A percentile compares a stretch with the other conserved stretches of the same genome.
Evolutionary conservation across 2,329 filamentous ascomycete genomes (phyloP).

Genomic region (Clathrospora elynae): DNA sequence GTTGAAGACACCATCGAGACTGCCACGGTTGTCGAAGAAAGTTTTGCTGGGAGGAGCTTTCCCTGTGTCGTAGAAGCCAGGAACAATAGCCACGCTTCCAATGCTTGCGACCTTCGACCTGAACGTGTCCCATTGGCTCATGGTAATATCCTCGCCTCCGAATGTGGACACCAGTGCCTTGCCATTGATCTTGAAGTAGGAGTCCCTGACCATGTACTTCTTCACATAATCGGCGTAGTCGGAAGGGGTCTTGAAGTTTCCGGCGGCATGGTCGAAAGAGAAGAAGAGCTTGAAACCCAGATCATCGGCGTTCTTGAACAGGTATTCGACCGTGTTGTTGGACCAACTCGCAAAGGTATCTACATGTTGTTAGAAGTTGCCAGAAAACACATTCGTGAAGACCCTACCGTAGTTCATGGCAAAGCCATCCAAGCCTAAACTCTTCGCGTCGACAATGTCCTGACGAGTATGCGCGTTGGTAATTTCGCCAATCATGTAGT

Average conservation of each 20-base stretch:
- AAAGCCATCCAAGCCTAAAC: conserved; percentile 44
- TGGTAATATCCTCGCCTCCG: conserved; percentile 30
- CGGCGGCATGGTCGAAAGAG: conserved; percentile 43
- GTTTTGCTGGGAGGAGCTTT: conserved; percentile 17
- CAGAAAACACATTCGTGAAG: background rate
- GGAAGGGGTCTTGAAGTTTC: conserved; percentile 26
- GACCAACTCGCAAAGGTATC: conserved; percentile 31
- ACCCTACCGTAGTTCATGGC: conserved; percentile 40
- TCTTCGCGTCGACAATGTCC: conserved; percentile 36
- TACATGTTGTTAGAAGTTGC: conserved; percentile 1
- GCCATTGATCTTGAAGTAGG: conserved; percentile 39
- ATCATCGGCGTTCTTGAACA: conserved; percentile 41
- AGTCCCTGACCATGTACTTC: conserved; percentile 23
- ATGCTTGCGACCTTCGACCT: conserved; percentile 34
- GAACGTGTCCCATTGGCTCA: conserved; percentile 29
- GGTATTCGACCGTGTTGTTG: conserved; percentile 28
- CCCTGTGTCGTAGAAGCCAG: conserved; percentile 41
- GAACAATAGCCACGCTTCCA: conserved; percentile 38
- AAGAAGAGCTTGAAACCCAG: conserved; percentile 46
- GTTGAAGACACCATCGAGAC: conserved; percentile 46
- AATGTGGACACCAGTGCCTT: conserved; percentile 45
- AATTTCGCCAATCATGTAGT: conserved; percentile 35
- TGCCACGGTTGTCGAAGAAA: conserved; percentile 31
- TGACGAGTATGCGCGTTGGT: conserved; percentile 22
- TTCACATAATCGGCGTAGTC: conserved; percentile 36